phyloP scores from a whole-genome alignment of 768 basidiomycete species.

The Terana coerulea region DNA sequence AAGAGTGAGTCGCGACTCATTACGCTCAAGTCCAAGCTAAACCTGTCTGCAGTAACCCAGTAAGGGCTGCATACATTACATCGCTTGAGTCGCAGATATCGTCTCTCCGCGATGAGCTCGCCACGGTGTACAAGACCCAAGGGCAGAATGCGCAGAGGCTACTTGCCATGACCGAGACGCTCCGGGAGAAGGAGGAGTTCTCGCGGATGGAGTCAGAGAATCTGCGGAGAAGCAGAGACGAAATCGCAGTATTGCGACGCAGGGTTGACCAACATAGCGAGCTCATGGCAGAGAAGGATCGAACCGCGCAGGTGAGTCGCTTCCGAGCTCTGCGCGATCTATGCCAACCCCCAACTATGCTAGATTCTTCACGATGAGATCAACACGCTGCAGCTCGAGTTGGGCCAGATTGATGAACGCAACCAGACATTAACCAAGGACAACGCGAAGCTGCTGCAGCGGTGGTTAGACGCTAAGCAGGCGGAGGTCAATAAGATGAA shows the following conservation, averaged over 20 bases:
- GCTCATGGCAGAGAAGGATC: conserved; percentile 84
- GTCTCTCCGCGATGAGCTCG: conserved; percentile 85
- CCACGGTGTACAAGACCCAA: conserved; percentile 93
- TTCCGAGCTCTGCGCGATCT: too few relatives aligned
- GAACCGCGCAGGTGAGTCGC: conserved; percentile 72
- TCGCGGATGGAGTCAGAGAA: conserved; percentile 79
- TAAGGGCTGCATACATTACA: conserved; percentile 81
- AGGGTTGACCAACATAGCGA: conserved; percentile 84
- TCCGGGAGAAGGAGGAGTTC: conserved; percentile 90
- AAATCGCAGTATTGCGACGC: conserved; percentile 61
- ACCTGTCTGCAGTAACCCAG: conserved; percentile 57
- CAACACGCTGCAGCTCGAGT: conserved; percentile 85
- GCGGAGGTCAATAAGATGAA: conserved; percentile 93
- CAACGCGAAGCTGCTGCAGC: conserved; percentile 91
- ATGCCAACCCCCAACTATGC: too few relatives aligned
- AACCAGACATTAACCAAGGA: conserved; percentile 86
- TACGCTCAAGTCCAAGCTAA: neutral
- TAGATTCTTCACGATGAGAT: conserved; percentile 96
- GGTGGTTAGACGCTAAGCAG: conserved; percentile 97
- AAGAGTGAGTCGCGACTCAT: conserved; percentile 85
- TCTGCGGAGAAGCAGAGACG: conserved; percentile 72
- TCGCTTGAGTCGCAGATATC: conserved; percentile 95
- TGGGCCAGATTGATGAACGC: conserved; percentile 83
- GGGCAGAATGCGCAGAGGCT: conserved; percentile 93
- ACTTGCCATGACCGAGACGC: conserved; percentile 90